These are phyloP conservation scores for Lathyrus aphaca DNA, from an alignment of 306 rosid species.

Conservation along the genomic window DNA sequence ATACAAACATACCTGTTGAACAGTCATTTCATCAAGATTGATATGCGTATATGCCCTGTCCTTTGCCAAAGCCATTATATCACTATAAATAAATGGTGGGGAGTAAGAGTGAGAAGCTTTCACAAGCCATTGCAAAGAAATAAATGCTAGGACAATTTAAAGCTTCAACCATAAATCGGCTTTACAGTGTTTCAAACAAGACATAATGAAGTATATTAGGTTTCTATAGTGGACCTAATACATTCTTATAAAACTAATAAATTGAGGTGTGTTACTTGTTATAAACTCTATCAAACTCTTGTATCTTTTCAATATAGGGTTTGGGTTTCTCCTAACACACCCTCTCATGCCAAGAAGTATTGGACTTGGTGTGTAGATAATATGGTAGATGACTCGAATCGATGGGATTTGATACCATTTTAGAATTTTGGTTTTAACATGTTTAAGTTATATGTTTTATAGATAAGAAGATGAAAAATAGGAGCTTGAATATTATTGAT, in stretches of 20 bases:
- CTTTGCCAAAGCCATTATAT: conserved; percentile 96
- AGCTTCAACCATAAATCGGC: conserved; percentile 27
- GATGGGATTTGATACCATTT: background rate
- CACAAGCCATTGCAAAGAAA: conserved; percentile 27
- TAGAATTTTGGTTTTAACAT: conserved; percentile 5
- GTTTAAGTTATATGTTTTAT: background rate
- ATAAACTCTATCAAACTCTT: background rate
- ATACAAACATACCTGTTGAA: conserved; percentile 69
- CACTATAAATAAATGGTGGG: conserved; percentile 55
- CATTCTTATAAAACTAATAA: background rate
- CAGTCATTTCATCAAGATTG: conserved; percentile 89
- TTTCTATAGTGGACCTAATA: background rate
- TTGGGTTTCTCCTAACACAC: background rate
- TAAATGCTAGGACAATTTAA: conserved; percentile 21
- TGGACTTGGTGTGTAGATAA: background rate
- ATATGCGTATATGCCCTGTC: conserved; percentile 88
- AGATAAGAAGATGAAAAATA: background rate
- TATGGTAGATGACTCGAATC: background rate
- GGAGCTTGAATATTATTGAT: background rate
- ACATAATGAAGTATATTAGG: conserved; percentile 4
- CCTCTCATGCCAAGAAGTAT: background rate
- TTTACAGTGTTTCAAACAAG: conserved; percentile 15
- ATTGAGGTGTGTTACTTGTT: background rate
- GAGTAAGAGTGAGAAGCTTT: conserved; percentile 35
- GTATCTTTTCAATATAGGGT: background rate